Evolutionary conservation across 2,329 filamentous ascomycete species (phyloP), one percentile per base, ranked within the genome.

Genomic region (Aschersonia sp.): DNA sequence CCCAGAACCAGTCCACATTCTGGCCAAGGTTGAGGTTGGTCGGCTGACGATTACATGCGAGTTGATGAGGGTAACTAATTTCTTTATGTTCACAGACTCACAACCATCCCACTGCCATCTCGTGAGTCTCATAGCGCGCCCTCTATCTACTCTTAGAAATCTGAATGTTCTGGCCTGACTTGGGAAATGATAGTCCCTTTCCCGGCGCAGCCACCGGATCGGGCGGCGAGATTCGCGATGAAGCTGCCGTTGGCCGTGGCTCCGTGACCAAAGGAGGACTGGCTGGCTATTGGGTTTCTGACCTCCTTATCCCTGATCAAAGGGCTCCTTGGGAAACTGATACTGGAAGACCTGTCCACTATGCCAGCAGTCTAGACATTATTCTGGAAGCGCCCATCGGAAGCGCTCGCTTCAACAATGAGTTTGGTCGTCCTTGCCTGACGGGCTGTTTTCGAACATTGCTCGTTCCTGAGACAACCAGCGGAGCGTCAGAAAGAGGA

Each of bases 301-400:
- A 97, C 57, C 77, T 98, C 37, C 71, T 88, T 50, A 95, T 98
- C 51, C 92, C 92, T 3, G 87, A 80, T 35, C 78, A 87, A 58
- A 73, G 72, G 51, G 79, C 85, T 52, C 87, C 89, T 2, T 98
- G 92, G 92, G 92, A 98, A 63, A 69, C 86, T 33, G 85, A 96
- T 58, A 77, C 95, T 48, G 92, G 92, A 45, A 89, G 85, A 60
- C 92, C 92, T 5, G 76, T 79, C 43, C 92, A 98, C 66, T 92
- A 95, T 59, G 89, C 92, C 22, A 94, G 87, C 68, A 88, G 85
- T 67, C 70, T 96, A 39, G 89, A 97, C 61, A 97, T 98, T 56
- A 97, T 98, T 90, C 73, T 97, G 9, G 90, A 98, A 63, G 92
- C 88, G 0, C 92, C 92, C 0, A 92, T 98, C 56, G 92, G 92